A percentile compares a stretch with the other conserved stretches of the same genome.
phyloP scores from a whole-genome alignment of 352 stramenopile genomes.

The Globisporangium mamillatum region DNA sequence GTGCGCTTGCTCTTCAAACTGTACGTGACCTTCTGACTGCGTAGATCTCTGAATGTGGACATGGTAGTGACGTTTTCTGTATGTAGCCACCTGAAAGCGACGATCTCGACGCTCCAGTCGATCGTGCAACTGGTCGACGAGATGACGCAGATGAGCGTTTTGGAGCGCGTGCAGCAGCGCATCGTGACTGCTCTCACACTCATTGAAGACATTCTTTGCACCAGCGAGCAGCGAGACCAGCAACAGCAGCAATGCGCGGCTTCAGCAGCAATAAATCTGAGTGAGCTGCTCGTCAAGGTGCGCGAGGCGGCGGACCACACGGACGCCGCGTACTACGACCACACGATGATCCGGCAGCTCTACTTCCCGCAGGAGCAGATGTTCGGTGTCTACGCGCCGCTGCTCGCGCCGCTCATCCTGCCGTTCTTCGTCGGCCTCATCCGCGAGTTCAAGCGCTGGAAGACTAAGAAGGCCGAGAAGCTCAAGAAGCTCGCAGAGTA shows the following conservation, averaged over 20 bases:
- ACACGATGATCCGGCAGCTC: constrained; percentile 70
- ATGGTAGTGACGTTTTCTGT: background rate
- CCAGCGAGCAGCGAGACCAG: background rate
- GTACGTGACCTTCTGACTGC: constrained; percentile 17
- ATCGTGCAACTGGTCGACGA: constrained; percentile 65
- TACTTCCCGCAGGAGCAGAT: constrained; percentile 75
- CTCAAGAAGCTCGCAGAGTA: constrained; percentile 8
- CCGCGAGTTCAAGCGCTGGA: constrained; percentile 49
- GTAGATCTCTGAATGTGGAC: background rate
- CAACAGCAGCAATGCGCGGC: constrained; percentile 23
- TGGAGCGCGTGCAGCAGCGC: constrained; percentile 55
- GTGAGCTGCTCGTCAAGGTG: constrained; percentile 30
- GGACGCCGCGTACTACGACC: constrained; percentile 60
- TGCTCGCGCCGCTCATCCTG: constrained; percentile 58
- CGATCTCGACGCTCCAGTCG: constrained; percentile 67
- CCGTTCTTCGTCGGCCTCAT: constrained; percentile 56
- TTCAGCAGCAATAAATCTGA: constrained; percentile 21
- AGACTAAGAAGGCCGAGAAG: constrained; percentile 27
- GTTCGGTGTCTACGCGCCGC: constrained; percentile 57
- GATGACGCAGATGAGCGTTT: constrained; percentile 72
- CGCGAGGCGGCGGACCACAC: constrained; percentile 47
- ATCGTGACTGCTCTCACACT: constrained; percentile 47
- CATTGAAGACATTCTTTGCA: constrained; percentile 55
- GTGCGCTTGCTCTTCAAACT: constrained; percentile 40
- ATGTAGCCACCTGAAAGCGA: constrained; percentile 45